Base-by-base conservation (phyloP, 768 basidiomycete genomes). In the Tricholoma flavovirens region DNA sequence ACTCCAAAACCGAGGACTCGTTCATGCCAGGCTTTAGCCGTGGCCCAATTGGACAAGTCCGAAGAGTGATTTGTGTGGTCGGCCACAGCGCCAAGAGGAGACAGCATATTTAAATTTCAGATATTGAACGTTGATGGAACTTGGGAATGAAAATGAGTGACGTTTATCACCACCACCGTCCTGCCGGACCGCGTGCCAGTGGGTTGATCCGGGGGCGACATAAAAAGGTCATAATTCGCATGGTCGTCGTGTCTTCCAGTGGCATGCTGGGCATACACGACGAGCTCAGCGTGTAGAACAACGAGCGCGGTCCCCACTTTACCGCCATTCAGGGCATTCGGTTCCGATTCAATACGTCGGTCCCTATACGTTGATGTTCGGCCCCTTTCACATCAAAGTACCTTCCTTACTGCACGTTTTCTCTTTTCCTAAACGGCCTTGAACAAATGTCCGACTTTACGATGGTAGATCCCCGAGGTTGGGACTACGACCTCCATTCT, bases 401-500 rank as follows among this genome's bases (percentile, higher is more conserved):
- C 19, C 10, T 21, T 42, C 21, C 22, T 9, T 45, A 24, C 11
- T 21, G 7, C 40, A 19, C 43, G 43, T 45, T 45, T 45, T 45
- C 43, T 45, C 43, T 45, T 24, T 21, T 29, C n/a, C 11, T 17
- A n/a, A 46, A 26, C 43, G 21, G 24, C 6, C 15, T 22, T n/a
- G n/a, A 49, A 7, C n/a, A 26, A 17, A 86, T 84, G 86, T 71
- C 83, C 30, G 84, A 88, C 67, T 88, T 88, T 66, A 82, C 82
- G 19, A 72, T 88, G 19, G 89, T 90, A 42, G 84, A 88, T 59
- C 86, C 86, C 15, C 77, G 76, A 57, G 88, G 87, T 19, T 92
- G 90, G 89, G 83, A 87, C 63, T 88, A 83, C 61, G 88, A 90
- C 68, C 77, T 90, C 5, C 86, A 88, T 62, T 88, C 87, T 48